A percentile compares a stretch with the other conserved stretches of the same genome.
Evolutionary conservation across 2,329 filamentous ascomycete species (phyloP).

Genomic region (Ophiosphaerella narmari): DNA sequence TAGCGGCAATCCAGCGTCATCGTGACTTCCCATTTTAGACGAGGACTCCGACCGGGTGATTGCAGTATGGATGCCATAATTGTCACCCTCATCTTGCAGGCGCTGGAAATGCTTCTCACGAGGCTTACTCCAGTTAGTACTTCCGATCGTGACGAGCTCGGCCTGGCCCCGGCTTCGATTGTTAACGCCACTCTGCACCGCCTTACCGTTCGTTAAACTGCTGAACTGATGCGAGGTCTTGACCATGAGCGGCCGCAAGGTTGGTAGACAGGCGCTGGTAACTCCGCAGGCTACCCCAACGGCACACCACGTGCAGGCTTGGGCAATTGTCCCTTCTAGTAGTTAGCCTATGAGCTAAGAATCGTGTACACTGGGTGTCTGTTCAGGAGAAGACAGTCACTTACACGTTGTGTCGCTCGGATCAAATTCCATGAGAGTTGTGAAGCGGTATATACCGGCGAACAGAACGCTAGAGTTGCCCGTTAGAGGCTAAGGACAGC

Average conservation of each 20-base stretch:
- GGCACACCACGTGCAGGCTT: constrained; percentile 17
- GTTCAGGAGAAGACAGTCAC: neutral
- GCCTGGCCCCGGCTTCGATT: neutral
- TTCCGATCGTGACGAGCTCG: constrained; percentile 9
- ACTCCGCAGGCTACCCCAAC: constrained; percentile 17
- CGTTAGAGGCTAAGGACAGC: constrained; percentile 2
- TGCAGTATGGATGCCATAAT: no score
- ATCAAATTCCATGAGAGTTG: constrained; percentile 18
- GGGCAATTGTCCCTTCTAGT: constrained; percentile 6
- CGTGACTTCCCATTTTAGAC: no score
- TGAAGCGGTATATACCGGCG: constrained; percentile 19
- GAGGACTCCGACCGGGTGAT: no score
- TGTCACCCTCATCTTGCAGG: constrained; percentile 2
- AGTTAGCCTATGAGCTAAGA: neutral
- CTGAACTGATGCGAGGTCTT: constrained; percentile 13
- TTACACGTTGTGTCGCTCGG: constrained; percentile 11
- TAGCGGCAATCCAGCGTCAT: no score
- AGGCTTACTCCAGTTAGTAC: constrained; percentile 2
- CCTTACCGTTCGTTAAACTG: constrained; percentile 5
- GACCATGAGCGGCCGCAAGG: constrained; percentile 16
- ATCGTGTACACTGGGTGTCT: neutral
- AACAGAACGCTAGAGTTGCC: constrained; percentile 16
- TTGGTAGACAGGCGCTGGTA: constrained; percentile 19
- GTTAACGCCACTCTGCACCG: neutral
- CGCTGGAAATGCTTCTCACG: constrained; percentile 7